phyloP scores from a whole-genome alignment of 495 filamentous ascomycete genomes.

The Penicillium alfredii region DNA sequence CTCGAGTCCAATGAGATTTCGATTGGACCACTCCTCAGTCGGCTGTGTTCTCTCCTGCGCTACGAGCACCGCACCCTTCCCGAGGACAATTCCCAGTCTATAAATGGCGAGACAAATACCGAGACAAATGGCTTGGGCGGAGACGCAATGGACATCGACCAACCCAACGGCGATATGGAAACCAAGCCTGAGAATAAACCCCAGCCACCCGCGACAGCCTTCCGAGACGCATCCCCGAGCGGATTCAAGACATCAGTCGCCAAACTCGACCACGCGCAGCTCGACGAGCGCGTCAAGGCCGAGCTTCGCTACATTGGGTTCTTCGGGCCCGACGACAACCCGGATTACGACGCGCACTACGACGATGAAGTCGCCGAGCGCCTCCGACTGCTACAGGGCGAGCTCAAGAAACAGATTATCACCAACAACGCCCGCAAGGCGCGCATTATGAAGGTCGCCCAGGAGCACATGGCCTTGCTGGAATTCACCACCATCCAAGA shows the following conservation, averaged over 20 bases:
- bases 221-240: slow-evolving; percentile 61
- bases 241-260: slow-evolving; percentile 51
- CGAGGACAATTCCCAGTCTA: slow-evolving; percentile 46
- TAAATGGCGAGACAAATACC: slow-evolving; percentile 49
- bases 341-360: slow-evolving; percentile 78
- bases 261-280: slow-evolving; percentile 73
- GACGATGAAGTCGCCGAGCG: slow-evolving; percentile 94
- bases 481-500: slow-evolving; percentile 96
- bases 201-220: slow-evolving; percentile 64
- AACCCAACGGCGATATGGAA: slow-evolving; percentile 36
- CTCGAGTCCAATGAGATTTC: slow-evolving; percentile 89
- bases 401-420: slow-evolving; percentile 73
- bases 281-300: slow-evolving; percentile 84
- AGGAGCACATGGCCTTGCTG: slow-evolving; percentile 88
- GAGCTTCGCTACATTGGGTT: slow-evolving; percentile 95
- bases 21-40: slow-evolving; percentile 73
- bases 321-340: slow-evolving; percentile 61
- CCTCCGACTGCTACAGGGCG: slow-evolving; percentile 73
- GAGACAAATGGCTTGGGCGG: slow-evolving; percentile 43
- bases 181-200: slow-evolving; percentile 43
- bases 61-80: slow-evolving; percentile 67
- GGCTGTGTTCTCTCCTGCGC: slow-evolving; percentile 75
- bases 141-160: slow-evolving; percentile 48
- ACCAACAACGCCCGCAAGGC: slow-evolving; percentile 86
- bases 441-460: slow-evolving; percentile 74